phyloP scores from a whole-genome alignment of 129 eudicot genomes.

The Saussurea involucrata region DNA sequence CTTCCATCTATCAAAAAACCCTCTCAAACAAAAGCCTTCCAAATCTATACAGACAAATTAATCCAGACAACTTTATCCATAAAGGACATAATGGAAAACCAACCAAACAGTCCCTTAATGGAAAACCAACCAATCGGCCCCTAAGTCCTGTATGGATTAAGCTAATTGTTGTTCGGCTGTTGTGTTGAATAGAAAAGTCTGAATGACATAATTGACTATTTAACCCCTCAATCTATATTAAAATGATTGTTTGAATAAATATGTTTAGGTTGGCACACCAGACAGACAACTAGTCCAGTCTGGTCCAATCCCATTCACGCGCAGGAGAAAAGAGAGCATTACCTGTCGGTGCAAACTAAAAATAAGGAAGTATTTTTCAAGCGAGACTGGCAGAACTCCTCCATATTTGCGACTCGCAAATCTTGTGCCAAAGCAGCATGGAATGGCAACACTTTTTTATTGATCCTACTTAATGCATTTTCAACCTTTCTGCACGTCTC shows the following conservation, averaged over 20 bases:
- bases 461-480: constrained; percentile 68
- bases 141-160: no score
- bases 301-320: neutral
- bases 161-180: neutral
- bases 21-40: no score
- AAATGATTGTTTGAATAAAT: neutral
- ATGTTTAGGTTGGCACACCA: no score
- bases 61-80: no score
- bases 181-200: neutral
- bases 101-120: no score
- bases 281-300: no score
- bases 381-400: constrained; percentile 61
- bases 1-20: no score
- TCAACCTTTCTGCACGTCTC: constrained; percentile 97
- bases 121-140: no score
- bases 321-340: neutral
- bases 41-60: no score
- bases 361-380: constrained; percentile 46
- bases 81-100: no score
- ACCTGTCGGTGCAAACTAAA: constrained; percentile 97
- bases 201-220: neutral
- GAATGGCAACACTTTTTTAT: constrained; percentile 75
- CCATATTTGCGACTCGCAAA: constrained; percentile 69
- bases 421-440: constrained; percentile 95
- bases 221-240: neutral